phyloP scores from a whole-genome alignment of 1,284 basidiomycete genomes.

The Pseudozyma hubeiensis region DNA sequence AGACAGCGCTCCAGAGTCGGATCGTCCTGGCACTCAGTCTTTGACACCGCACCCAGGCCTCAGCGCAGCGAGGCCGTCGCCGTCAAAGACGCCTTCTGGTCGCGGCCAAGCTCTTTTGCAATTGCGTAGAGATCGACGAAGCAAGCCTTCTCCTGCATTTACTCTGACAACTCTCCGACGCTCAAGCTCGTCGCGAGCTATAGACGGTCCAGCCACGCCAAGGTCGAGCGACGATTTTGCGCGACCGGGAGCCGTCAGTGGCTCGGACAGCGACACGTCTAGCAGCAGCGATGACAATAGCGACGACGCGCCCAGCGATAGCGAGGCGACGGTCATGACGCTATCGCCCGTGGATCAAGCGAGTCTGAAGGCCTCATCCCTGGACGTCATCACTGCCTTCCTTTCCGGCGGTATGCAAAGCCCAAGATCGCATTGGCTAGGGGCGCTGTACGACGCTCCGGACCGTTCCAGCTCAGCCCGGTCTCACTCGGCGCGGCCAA shows the following conservation, averaged over 20 bases:
- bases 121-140: constrained; percentile 19
- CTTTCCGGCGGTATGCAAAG: constrained; percentile 3
- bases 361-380: constrained; percentile 10
- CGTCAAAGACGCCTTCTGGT: constrained; percentile 13
- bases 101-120: constrained; percentile 35
- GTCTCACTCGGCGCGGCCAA: neutral
- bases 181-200: constrained; percentile 9
- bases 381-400: constrained; percentile 16
- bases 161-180: neutral
- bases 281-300: constrained; percentile 28
- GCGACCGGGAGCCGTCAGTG: constrained; percentile 8
- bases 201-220: constrained; percentile 32
- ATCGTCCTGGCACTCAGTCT: neutral
- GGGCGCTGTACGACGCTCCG: too few species aligned
- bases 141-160: constrained; percentile 18
- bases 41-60: constrained; percentile 8
- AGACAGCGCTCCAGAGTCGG: constrained; percentile 4
- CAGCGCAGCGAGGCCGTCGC: constrained; percentile 2
- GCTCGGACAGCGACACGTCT: constrained; percentile 16
- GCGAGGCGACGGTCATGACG: constrained; percentile 7
- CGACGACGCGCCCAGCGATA: constrained; percentile 21
- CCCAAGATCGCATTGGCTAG: neutral
- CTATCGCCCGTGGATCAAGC: constrained; percentile 20
- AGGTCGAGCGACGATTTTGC: constrained; percentile 42
- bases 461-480: neutral